Percentiles rank a stretch among this genome's conserved stretches.
These are phyloP conservation scores for Mycena rebaudengoi DNA, from an alignment of 768 basidiomycete species.

Conservation along the genomic window DNA sequence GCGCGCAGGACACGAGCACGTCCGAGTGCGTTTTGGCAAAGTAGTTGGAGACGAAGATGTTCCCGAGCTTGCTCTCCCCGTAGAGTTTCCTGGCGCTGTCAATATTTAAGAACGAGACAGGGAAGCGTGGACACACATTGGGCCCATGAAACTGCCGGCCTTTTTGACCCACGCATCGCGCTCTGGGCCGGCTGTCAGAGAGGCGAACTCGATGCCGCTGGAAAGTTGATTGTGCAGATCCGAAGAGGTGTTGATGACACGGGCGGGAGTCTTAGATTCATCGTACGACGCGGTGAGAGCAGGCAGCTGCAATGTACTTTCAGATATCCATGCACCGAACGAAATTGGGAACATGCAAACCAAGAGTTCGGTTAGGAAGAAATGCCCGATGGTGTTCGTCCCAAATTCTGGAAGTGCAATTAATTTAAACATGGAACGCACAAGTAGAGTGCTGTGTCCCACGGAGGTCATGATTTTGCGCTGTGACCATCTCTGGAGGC, in stretches of 20 bases:
- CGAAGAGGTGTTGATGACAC: slow-evolving; percentile 35
- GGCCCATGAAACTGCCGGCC: not conserved
- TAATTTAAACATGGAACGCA: too few relatives aligned
- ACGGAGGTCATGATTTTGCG: slow-evolving; percentile 22
- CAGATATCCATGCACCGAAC: not conserved
- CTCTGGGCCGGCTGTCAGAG: slow-evolving; percentile 11
- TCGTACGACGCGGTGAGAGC: slow-evolving; percentile 27
- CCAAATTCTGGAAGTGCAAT: slow-evolving; percentile 1
- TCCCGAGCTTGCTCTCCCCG: slow-evolving; percentile 30
- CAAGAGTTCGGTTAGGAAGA: slow-evolving; percentile 18
- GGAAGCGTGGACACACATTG: not conserved
- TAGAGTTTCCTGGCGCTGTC: slow-evolving; percentile 12
- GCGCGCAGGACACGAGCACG: slow-evolving; percentile 35
- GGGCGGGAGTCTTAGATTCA: slow-evolving; percentile 28
- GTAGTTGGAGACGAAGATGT: slow-evolving; percentile 37
- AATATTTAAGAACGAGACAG: not conserved
- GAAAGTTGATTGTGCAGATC: not conserved
- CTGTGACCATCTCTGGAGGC: slow-evolving; percentile 29
- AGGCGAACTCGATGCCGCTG: not conserved
- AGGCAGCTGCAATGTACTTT: slow-evolving; percentile 15
- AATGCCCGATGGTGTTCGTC: slow-evolving; percentile 25
- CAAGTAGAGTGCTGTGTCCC: not conserved
- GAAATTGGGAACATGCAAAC: not conserved
- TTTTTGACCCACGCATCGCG: slow-evolving; percentile 17
- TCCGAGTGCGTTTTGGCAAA: slow-evolving; percentile 36